Conservation (phyloP, 257 asterid genomes). For the Solanum tarijense region DNA sequence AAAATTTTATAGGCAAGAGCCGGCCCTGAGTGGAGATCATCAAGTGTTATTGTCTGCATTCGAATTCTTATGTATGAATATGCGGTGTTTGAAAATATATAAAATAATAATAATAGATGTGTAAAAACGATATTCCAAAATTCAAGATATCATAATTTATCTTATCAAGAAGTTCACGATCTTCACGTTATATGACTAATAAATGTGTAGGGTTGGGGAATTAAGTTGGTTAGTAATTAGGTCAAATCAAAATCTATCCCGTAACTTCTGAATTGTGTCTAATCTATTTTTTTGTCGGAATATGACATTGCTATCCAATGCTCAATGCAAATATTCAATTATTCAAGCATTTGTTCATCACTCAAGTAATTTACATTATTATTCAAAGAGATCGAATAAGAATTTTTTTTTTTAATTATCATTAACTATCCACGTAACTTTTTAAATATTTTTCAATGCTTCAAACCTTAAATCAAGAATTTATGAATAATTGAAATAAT, state of each 20-base stretch:
- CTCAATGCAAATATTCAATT: background rate
- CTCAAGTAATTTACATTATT: background rate
- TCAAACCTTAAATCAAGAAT: background rate
- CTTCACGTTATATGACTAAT: background rate
- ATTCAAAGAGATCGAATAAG: background rate
- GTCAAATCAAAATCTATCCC: background rate
- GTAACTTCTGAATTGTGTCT: background rate
- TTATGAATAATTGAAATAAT: background rate
- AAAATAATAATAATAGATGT: too few species aligned
- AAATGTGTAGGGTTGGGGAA: background rate
- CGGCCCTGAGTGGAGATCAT: background rate
- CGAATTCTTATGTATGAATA: background rate
- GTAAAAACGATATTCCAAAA: too few species aligned
- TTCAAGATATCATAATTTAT: background rate
- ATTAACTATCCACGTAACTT: background rate
- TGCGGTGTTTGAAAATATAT: background rate
- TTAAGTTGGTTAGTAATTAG: background rate
- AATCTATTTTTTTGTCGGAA: background rate
- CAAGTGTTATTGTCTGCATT: background rate
- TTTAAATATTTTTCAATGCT: background rate
- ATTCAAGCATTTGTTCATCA: background rate
- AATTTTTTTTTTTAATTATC: background rate
- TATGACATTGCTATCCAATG: background rate
- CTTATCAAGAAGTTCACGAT: background rate
- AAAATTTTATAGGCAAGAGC: too few species aligned